Evolutionary conservation across 768 basidiomycete species (phyloP).

Genomic region (Asterophora parasitica): DNA sequence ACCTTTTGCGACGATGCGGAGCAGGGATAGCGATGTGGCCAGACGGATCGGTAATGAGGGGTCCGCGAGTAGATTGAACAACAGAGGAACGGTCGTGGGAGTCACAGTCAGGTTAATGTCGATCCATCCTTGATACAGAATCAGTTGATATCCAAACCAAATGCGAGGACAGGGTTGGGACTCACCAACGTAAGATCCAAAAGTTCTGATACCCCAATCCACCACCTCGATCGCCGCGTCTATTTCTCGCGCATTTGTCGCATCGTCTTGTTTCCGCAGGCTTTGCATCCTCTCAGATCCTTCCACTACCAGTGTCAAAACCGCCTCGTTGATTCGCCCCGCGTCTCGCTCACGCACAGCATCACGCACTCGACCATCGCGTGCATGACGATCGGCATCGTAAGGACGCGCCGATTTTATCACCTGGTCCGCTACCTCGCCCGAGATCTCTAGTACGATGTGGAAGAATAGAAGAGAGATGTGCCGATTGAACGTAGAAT

Average conservation of each 20-base stretch:
- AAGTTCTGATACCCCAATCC: slow-evolving; percentile 89
- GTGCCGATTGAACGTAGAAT: slow-evolving; percentile 72
- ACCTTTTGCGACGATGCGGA: slow-evolving; percentile 86
- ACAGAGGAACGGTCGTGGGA: slow-evolving; percentile 76
- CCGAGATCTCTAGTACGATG: slow-evolving; percentile 89
- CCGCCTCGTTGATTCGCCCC: slow-evolving; percentile 77
- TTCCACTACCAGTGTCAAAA: slow-evolving; percentile 77
- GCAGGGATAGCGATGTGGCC: slow-evolving; percentile 74
- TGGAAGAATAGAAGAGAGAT: slow-evolving; percentile 88
- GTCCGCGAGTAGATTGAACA: slow-evolving; percentile 81
- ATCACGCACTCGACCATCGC: slow-evolving; percentile 85
- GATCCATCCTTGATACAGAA: slow-evolving; percentile 73
- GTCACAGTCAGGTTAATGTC: slow-evolving; percentile 97
- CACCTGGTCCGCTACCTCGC: slow-evolving; percentile 94
- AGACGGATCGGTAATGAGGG: slow-evolving; percentile 74
- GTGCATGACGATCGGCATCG: slow-evolving; percentile 61
- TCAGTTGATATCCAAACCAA: neutral
- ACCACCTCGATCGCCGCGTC: slow-evolving; percentile 70
- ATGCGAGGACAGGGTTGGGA: slow-evolving; percentile 15
- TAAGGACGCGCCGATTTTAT: slow-evolving; percentile 83
- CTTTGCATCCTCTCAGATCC: slow-evolving; percentile 53
- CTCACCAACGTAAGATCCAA: slow-evolving; percentile 92
- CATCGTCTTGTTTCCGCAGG: slow-evolving; percentile 43
- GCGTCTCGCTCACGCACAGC: slow-evolving; percentile 90
- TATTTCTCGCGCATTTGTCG: slow-evolving; percentile 45